These are phyloP conservation scores for Pseudopyricularia javanii DNA, from an alignment of 2,329 filamentous ascomycete genomes.

Conservation along the genomic window DNA sequence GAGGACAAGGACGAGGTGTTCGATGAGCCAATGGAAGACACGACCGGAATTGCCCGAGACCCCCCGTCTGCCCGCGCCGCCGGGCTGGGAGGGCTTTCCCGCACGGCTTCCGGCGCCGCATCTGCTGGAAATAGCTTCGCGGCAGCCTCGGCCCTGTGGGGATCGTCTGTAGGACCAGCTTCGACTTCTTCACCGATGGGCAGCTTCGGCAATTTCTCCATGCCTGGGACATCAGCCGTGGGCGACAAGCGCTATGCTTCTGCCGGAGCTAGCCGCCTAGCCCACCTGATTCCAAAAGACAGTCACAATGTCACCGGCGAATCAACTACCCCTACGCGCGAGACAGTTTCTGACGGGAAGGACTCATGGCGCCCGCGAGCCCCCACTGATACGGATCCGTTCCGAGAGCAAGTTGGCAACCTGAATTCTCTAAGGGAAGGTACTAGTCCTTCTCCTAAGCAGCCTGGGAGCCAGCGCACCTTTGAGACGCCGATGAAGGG, in stretches of 20 bases:
- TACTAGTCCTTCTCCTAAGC: constrained; percentile 33
- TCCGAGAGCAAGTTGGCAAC: constrained; percentile 47
- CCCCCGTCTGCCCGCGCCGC: constrained; percentile 15
- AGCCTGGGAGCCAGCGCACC: constrained; percentile 18
- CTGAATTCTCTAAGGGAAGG: constrained; percentile 56
- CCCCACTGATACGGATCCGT: constrained; percentile 64
- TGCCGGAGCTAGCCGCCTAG: constrained; percentile 71
- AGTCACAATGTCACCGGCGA: constrained; percentile 40
- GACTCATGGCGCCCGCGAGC: constrained; percentile 45
- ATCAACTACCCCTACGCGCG: constrained; percentile 30
- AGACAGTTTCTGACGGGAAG: constrained; percentile 28
- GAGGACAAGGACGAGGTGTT: constrained; percentile 39
- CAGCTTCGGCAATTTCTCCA: constrained; percentile 81
- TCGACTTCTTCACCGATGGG: constrained; percentile 63
- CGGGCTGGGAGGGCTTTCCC: constrained; percentile 34
- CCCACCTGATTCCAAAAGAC: constrained; percentile 72
- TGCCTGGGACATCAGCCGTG: constrained; percentile 39
- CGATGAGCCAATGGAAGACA: constrained; percentile 40
- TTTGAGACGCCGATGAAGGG: constrained; percentile 45
- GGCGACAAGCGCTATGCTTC: constrained; percentile 64
- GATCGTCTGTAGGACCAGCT: constrained; percentile 34
- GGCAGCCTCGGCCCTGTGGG: constrained; percentile 30
- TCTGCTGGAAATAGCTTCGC: constrained; percentile 28
- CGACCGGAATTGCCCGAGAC: constrained; percentile 9
- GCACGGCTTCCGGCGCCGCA: constrained; percentile 34